Evolutionary conservation across 1,284 basidiomycete genomes (phyloP), one percentile per base, ranked within the genome.

Genomic region (Anthracocystis panici-leucophaei): DNA sequence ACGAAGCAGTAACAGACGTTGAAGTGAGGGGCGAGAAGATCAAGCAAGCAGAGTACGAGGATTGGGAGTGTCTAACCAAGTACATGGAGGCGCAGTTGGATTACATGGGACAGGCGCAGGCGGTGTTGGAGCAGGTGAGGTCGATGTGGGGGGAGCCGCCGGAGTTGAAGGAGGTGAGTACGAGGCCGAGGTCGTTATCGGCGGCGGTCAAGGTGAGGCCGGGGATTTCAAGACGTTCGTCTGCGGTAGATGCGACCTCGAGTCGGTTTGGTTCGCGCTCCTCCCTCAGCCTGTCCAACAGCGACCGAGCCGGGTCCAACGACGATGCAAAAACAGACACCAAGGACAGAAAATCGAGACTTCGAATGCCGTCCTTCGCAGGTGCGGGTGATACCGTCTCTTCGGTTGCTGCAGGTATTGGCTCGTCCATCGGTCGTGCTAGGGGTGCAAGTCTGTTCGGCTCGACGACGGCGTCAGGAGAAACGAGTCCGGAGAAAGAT

Each of bases 1-100:
- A 82, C 35, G 74, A 82, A 44, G 76, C 78, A 3, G 68, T 77
- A 44, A 69, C 70, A 12, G 80, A 82, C 41, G 74, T 80, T 16
- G 77, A 82, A 40, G 58, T 55, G 21, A 63, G 78, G 5, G 74
- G 69, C 7, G 61, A 77, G 21, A 75, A 66, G 5, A 70, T 82
- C n/a, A 66, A 73, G 41, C 72, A 77, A 11, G 54, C 72, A 21
- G 78, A 82, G 40, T 50, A 58, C 25, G 80, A 80, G n/a, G 78
- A 82, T 41, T 65, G 74, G 57, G 52, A 61, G 29, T 74, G 77
- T 48, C 46, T 80, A 12, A 70, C 78, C 3, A 73, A 58, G 31
- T 75, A 78, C 53, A 62, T 82, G 59, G 65, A 82, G 50, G 72
- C 77, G 2, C 78, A 80, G 53, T 53, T 77, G 25, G 74, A 76